Evolutionary conservation across 1,139 yeast species (phyloP).

Genomic region (Geotrichum siamense): DNA sequence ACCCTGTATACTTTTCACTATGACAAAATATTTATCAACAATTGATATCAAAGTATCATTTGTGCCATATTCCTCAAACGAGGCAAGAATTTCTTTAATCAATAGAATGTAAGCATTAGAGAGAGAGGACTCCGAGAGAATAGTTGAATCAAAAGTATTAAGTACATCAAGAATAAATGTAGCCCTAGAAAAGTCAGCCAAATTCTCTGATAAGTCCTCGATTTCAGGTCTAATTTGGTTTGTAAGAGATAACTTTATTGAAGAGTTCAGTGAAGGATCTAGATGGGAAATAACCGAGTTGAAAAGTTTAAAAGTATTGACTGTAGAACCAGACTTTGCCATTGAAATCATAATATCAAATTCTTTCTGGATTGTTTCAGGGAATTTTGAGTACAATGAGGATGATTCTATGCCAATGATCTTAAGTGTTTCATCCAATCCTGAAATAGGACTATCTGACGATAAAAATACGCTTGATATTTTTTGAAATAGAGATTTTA

Average conservation of each 20-base stretch:
- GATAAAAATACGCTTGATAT: conserved; percentile 16
- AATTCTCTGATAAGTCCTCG: conserved; percentile 2
- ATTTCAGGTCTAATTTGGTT: neutral
- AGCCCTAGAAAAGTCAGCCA: neutral
- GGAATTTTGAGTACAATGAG: conserved; percentile 13
- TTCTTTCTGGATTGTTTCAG: conserved; percentile 23
- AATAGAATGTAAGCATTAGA: conserved; percentile 7
- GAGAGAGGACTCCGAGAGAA: neutral
- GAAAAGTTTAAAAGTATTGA: neutral
- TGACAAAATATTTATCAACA: neutral
- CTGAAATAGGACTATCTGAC: conserved; percentile 18
- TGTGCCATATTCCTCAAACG: conserved; percentile 4
- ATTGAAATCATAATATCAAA: conserved; percentile 16
- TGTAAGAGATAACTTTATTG: neutral
- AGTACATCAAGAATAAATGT: conserved; percentile 2
- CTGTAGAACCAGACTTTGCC: conserved; percentile 1
- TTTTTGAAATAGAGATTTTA: conserved; percentile 10
- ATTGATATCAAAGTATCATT: neutral
- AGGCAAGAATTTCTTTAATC: conserved; percentile 2
- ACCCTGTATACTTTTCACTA: neutral
- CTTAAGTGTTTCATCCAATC: conserved; percentile 14
- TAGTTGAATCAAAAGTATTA: neutral
- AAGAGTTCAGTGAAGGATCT: conserved; percentile 3
- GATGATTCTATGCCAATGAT: conserved; percentile 24
- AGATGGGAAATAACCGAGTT: conserved; percentile 2